Evolutionary conservation across 352 stramenopile genomes (phyloP), one percentile per base, ranked within the genome.

Genomic region (Peronosclerospora sorghi): DNA sequence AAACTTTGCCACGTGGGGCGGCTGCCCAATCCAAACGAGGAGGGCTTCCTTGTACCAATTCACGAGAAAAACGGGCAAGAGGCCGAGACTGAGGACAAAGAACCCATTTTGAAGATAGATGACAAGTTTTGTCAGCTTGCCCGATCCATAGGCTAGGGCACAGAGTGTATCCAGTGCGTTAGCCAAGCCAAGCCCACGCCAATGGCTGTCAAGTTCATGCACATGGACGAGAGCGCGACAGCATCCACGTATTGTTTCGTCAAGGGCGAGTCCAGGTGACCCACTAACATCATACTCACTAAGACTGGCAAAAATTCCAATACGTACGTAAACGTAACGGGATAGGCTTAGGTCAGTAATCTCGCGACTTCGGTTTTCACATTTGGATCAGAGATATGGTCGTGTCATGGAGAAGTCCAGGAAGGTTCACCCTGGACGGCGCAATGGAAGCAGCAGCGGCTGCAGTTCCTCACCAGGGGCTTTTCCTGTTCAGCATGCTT

Each of bases 161-260:
- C 80, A 94, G 0, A 96, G 56, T 44, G 85, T 96, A 54, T 96
- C 85, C 60, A 96, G 74, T 8, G 82, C 83, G 12, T 78, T 90
- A 5, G 80, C 63, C 17, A 95, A 59, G 0, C 81, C 81, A 94
- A 80, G 4, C 73, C 80, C 5, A 88, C 62, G 6, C 80, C 60
- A 18, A 92, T 64, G 5, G 62, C 80, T n/a, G 77, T 82, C 2
- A 95, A 50, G 39, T 95, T 94, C 41, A 82, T 76, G 34, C 84
- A 77, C 78, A 86, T 83, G 6, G 61, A 69, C 28, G 74, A 84
- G 2, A 90, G 60, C 14, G 73, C 62, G 21, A 74, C 74, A 13
- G 59, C 77, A 48, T 79, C 74, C 5, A 90, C 51, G 48, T 83
- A 90, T 28, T 84, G 60, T 51, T 86, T 84, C 19, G 67, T 82